Evolutionary conservation across 441 rosid species (phyloP).

Genomic region (Capsella rubella): DNA sequence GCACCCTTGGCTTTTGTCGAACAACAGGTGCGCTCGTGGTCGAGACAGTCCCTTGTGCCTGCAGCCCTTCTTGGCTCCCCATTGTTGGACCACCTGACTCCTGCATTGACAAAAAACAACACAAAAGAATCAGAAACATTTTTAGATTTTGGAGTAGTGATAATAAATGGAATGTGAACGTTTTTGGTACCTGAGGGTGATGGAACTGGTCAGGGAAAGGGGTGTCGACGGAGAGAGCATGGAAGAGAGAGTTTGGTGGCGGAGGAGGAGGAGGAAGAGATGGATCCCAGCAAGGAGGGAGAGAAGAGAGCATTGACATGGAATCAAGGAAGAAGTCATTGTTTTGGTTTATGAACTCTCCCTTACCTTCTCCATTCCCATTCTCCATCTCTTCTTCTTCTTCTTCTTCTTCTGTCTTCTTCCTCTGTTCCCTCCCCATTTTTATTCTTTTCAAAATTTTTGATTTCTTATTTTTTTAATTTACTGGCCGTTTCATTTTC

Average conservation of each 20-base stretch:
- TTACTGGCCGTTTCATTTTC: conserved; percentile 39
- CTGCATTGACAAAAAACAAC: conserved; percentile 29
- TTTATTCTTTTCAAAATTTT: conserved; percentile 15
- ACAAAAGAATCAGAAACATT: conserved; percentile 16
- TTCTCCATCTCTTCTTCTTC: conserved; percentile 44
- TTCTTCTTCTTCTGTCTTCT: conserved; percentile 24
- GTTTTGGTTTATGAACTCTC: conserved; percentile 46
- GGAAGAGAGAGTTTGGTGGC: conserved; percentile 41
- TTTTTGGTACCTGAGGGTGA: conserved; percentile 36
- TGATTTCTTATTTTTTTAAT: conserved; percentile 9
- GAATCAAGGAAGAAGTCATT: conserved; percentile 45
- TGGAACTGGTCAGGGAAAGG: conserved; percentile 44
- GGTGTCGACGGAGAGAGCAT: conserved; percentile 43
- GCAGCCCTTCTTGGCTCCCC: conserved; percentile 43
- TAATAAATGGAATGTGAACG: no score
- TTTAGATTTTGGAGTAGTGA: neutral
- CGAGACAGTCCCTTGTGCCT: conserved; percentile 40
- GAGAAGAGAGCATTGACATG: conserved; percentile 46
- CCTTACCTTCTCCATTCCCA: conserved; percentile 44
- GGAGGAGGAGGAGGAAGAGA: conserved; percentile 47
- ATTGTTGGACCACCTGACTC: conserved; percentile 44
- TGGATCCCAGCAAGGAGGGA: conserved; percentile 48
- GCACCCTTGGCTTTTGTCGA: conserved; percentile 61
- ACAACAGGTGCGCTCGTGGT: conserved; percentile 43
- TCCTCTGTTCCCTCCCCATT: conserved; percentile 32